These are phyloP conservation scores for Fragilariopsis cylindrus DNA, from an alignment of 108 stramenopile species.

Conservation along the genomic window DNA sequence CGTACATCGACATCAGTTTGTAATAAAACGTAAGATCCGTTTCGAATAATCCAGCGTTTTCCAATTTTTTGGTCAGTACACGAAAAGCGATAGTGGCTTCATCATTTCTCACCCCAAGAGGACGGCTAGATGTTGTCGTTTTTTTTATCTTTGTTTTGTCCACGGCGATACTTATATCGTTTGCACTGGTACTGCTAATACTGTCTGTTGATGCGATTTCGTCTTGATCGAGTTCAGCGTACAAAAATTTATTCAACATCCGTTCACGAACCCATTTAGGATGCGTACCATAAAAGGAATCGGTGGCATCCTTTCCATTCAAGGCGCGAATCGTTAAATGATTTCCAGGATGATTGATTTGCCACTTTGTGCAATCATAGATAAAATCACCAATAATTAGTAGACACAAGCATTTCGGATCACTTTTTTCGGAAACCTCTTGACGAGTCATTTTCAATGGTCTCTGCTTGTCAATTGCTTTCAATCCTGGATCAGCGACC, in stretches of 20 bases:
- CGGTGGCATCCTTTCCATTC: constrained; percentile 28
- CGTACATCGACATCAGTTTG: constrained; percentile 7
- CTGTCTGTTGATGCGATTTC: background rate
- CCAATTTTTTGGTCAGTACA: constrained; percentile 17
- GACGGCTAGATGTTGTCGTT: background rate
- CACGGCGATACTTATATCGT: background rate
- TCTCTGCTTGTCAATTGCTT: background rate
- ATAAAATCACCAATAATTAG: constrained; percentile 12
- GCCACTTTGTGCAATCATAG: constrained; percentile 18
- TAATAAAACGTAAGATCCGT: constrained; percentile 25
- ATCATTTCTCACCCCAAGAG: background rate
- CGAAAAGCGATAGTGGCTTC: constrained; percentile 27
- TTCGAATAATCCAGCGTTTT: constrained; percentile 24
- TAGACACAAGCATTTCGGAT: constrained; percentile 9
- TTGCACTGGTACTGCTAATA: background rate
- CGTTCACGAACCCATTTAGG: constrained; percentile 1
- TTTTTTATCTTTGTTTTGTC: background rate
- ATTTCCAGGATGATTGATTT: constrained; percentile 24
- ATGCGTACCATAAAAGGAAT: constrained; percentile 13
- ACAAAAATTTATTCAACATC: constrained; percentile 23
- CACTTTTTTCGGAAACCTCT: background rate
- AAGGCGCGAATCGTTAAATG: constrained; percentile 19
- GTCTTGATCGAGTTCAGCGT: constrained; percentile 7
- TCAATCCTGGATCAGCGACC: too few relatives aligned
- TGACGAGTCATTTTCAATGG: constrained; percentile 7